phyloP scores from a whole-genome alignment of 805 yeast species.

The Starmerella stigmatis region DNA sequence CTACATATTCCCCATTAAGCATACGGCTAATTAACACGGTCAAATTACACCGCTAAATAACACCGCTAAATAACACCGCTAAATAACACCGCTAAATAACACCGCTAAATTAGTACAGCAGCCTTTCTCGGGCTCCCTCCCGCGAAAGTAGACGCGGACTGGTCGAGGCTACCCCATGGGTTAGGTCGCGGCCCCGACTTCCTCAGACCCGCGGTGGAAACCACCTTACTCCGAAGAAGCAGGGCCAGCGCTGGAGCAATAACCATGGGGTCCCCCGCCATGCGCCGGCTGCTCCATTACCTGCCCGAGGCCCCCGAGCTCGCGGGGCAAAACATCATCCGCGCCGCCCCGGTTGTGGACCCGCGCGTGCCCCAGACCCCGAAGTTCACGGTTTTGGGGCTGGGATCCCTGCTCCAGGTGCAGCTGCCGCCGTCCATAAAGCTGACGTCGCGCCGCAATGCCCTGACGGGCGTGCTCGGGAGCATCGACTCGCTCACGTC shows the following conservation, averaged over 20 bases:
- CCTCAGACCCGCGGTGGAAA: no score
- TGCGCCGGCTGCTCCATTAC: conserved; percentile 20
- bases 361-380: conserved; percentile 21
- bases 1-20: no score
- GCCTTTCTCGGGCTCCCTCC: no score
- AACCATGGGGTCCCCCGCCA: neutral
- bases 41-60: no score
- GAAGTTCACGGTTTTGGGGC: conserved; percentile 38
- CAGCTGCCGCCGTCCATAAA: conserved; percentile 42
- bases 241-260: neutral
- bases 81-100: no score
- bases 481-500: conserved; percentile 14
- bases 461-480: conserved; percentile 22
- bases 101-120: no score
- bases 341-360: conserved; percentile 20
- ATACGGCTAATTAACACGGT: no score
- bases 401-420: conserved; percentile 86
- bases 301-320: conserved; percentile 23
- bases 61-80: no score
- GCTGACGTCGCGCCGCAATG: conserved; percentile 20
- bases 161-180: no score
- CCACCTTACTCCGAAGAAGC: no score
- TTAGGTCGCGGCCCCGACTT: no score
- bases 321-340: conserved; percentile 19
- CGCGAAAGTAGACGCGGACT: no score